Evolutionary conservation across 305 asterid species (phyloP), one percentile per base, ranked within the genome.

Genomic region (Rubia balearica): DNA sequence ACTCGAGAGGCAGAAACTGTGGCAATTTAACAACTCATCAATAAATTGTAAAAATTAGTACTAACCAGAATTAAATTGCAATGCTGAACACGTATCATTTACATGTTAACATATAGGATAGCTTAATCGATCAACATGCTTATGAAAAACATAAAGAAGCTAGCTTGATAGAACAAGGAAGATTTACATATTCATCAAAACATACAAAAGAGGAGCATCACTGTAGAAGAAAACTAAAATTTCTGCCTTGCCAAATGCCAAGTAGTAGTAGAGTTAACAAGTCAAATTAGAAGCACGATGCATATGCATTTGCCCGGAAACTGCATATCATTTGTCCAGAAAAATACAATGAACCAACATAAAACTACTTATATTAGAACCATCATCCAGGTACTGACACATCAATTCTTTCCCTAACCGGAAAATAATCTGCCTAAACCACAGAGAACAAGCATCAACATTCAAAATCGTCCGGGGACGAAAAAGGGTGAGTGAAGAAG

Each of bases 391-490:
- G 70, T 70, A 74, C 74, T 72, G 72, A 70, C 80, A 76, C 72
- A 77, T 75, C 69, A 71, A 69, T 65, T 68, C 43, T 70, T 21
- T 4, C 62, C 62, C 62, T 56, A 75, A 75, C 57, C 65, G 75
- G 71, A 73, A 73, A 78, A 74, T 71, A 78, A 77, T 72, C 81
- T 70, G 83, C 86, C 86, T 77, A 80, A 65, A 71, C 80, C 82
- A 81, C 71, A 70, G 27, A 77, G 41, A 77, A 72, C 72, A 73
- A 74, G 78, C 81, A 79, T 78, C 71, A 75, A 77, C 19, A 76
- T 56, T 49, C 64, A 67, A 75, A 73, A 77, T 55, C 55, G 74
- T 33, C 43, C 12, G 51, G 65, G 73, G 70, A 56, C 75, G 69
- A 66, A 77, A 74, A 62, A 63, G 43, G 68, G 79, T 79, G 70